These are phyloP conservation scores for Anisodus tanguticus DNA, from an alignment of 257 asterid genomes.

Conservation along the genomic window DNA sequence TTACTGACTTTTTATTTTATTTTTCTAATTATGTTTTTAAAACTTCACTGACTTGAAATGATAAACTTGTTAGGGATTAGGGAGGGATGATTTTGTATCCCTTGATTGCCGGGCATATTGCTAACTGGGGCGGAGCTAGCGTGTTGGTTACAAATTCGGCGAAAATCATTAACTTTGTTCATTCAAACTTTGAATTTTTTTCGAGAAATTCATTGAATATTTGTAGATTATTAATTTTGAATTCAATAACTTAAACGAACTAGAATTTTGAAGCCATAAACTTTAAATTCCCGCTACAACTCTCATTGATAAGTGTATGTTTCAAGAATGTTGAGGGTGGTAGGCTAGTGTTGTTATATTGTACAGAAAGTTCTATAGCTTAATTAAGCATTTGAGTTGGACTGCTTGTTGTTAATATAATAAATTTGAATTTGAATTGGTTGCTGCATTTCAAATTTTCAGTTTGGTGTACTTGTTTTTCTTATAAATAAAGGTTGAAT, in stretches of 20 bases:
- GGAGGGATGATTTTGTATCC: background rate
- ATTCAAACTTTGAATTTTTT: background rate
- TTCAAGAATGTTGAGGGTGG: background rate
- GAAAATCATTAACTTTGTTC: background rate
- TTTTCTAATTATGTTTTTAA: too few relatives aligned
- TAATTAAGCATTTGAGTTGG: background rate
- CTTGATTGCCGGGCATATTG: background rate
- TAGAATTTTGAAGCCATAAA: background rate
- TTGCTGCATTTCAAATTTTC: background rate
- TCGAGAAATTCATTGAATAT: background rate
- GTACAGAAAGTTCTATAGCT: too few relatives aligned
- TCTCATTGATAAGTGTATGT: background rate
- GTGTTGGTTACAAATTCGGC: too few relatives aligned
- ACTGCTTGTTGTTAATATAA: background rate
- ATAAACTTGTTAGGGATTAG: background rate
- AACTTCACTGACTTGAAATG: background rate
- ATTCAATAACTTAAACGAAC: too few relatives aligned
- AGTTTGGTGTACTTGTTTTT: background rate
- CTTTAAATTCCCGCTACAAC: background rate
- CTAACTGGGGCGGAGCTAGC: too few relatives aligned
- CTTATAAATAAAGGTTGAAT: background rate
- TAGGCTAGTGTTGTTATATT: background rate
- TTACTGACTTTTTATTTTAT: background rate
- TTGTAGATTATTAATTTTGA: background rate
- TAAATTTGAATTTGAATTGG: background rate